A percentile compares a stretch with the other conserved stretches of the same genome.
Evolutionary conservation across 2,329 filamentous ascomycete species (phyloP).

Genomic region (Alternaria solani): DNA sequence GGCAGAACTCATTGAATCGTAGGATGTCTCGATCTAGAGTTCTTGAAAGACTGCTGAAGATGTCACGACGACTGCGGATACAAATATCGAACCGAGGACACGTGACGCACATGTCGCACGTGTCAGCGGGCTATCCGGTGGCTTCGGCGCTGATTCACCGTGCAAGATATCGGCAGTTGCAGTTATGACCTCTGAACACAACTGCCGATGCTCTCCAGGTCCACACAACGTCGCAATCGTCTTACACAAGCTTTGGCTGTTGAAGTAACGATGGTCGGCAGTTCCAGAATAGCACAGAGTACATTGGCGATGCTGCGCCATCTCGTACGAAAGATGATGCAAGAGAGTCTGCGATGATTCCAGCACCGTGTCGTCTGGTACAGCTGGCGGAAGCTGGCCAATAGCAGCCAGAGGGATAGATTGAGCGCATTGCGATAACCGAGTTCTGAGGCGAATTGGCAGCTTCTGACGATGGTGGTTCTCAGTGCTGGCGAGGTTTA

Average conservation of each 20-base stretch:
- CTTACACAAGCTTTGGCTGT: slow-evolving; percentile 18
- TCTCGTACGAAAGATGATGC: not conserved
- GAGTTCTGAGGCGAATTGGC: slow-evolving; percentile 12
- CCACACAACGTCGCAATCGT: slow-evolving; percentile 18
- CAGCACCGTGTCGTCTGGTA: not conserved
- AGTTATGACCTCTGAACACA: slow-evolving; percentile 19
- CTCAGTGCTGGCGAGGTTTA: slow-evolving; percentile 13
- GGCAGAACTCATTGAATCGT: not conserved
- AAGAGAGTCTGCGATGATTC: slow-evolving; percentile 11
- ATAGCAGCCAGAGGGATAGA: slow-evolving; percentile 1
- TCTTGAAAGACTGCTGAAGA: not conserved
- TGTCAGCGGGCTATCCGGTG: not conserved
- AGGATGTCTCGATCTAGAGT: not conserved
- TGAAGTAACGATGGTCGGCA: slow-evolving; percentile 19
- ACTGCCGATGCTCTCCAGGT: slow-evolving; percentile 25
- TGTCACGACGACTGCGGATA: not conserved
- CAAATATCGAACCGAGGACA: not conserved
- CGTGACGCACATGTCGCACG: slow-evolving; percentile 3
- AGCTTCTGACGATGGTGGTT: slow-evolving; percentile 4
- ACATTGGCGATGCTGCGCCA: not conserved
- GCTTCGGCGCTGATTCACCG: slow-evolving; percentile 2
- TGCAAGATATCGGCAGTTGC: slow-evolving; percentile 26
- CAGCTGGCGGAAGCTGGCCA: not conserved
- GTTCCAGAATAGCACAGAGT: slow-evolving; percentile 22
- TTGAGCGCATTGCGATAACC: slow-evolving; percentile 8